phyloP scores from a whole-genome alignment of 306 rosid species.

The Sphenostylis stenocarpa region DNA sequence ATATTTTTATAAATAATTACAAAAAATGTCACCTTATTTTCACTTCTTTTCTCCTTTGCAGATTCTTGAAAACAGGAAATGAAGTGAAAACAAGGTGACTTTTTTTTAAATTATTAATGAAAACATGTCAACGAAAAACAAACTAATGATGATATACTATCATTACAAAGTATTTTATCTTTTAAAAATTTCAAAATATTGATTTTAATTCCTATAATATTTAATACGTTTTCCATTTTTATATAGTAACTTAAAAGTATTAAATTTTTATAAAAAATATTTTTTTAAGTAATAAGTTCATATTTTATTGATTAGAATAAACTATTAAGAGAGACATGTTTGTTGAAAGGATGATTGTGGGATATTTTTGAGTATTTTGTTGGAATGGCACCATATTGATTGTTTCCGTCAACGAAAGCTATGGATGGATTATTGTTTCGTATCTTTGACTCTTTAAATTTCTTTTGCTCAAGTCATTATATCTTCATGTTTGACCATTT shows the following conservation, averaged over 20 bases:
- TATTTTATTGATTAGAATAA: background rate
- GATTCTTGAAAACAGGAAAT: background rate
- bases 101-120: background rate
- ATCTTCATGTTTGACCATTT: constrained; percentile 15
- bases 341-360: constrained; percentile 1
- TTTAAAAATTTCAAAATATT: no score
- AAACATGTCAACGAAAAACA: background rate
- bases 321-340: background rate
- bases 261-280: no score
- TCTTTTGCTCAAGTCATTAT: constrained; percentile 8
- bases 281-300: no score
- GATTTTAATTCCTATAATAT: background rate
- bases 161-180: background rate
- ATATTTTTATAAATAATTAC: background rate
- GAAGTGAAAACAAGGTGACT: background rate
- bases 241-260: no score
- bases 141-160: background rate
- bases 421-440: constrained; percentile 14
- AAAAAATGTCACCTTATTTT: background rate
- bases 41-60: background rate
- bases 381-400: constrained; percentile 3
- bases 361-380: background rate
- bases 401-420: background rate
- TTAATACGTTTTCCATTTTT: no score
- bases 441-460: background rate